Evolutionary conservation across 148 eudicot genomes (phyloP), one percentile per base, ranked within the genome.

Genomic region (Dysphania ambrosioides): DNA sequence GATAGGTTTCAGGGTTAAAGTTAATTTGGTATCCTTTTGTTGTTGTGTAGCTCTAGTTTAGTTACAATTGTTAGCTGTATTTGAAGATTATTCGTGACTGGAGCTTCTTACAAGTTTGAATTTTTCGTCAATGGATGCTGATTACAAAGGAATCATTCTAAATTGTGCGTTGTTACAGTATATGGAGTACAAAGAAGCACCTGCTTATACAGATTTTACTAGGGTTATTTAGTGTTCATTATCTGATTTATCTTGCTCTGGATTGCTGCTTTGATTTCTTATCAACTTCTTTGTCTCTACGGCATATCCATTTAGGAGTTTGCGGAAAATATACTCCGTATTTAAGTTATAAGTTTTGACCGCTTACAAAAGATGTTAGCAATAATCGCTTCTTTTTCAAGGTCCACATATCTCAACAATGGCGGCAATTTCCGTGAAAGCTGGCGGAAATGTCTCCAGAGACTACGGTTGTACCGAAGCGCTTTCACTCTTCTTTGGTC

Each of bases 391-490:
- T n/a, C n/a, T n/a, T n/a, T n/a, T n/a, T n/a, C 42, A 35, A 63
- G 19, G 27, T 64, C 44, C 1, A 64, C 15, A 19, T 6, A 65
- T 6, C 82, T 61, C 23, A 70, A 69, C 32, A 74, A 75, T 75
- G 82, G 79, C 79, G 75, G 59, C 44, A 55, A 67, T 76, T 30
- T 71, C 75, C 72, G 64, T 75, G 79, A 75, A 79, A 61, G 8
- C 56, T 55, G 51, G 19, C 27, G 21, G 18, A 16, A 70, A 41
- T 16, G 2, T 41, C 15, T 58, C 71, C 2, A 15, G 35, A 9
- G 60, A 70, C 0, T 38, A 79, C 0, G 41, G 35, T 7, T 4
- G 58, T 36, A 1, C 53, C 32, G 49, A 40, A 2, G n/a, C 70
- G 34, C 55, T 70, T n/a, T 41, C 57, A 29, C 59, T 41, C 42